phyloP scores from a whole-genome alignment of 2,329 filamentous ascomycete species.

The Cordyceps farinosa region DNA sequence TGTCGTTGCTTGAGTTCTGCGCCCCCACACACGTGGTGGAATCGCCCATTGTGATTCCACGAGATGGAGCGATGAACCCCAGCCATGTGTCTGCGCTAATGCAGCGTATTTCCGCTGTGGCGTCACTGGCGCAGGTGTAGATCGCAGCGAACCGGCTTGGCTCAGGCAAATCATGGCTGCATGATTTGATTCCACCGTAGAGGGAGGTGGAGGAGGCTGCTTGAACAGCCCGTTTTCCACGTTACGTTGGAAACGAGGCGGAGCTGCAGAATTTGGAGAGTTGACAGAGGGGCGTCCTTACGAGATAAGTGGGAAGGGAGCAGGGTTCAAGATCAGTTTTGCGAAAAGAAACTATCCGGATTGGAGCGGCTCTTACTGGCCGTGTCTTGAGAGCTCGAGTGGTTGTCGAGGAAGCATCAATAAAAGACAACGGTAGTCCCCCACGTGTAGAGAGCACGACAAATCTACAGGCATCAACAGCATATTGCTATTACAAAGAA shows the following conservation, averaged over 20 bases:
- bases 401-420: not conserved
- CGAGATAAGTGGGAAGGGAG: not conserved
- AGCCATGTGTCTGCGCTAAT: slow-evolving; percentile 2
- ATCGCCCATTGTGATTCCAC: slow-evolving; percentile 8
- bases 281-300: not conserved
- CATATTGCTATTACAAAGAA: not conserved
- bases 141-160: slow-evolving; percentile 8
- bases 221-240: not conserved
- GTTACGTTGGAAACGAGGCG: not conserved
- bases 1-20: not conserved
- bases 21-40: slow-evolving; percentile 13
- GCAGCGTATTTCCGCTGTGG: slow-evolving; percentile 5
- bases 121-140: not conserved
- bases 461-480: not conserved
- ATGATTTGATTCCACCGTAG: not conserved
- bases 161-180: not conserved
- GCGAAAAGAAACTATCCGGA: not conserved
- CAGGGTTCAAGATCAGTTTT: not conserved
- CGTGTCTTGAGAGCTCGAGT: no score
- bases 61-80: not conserved
- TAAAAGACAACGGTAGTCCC: not conserved
- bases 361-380: not conserved
- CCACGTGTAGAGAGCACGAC: not conserved
- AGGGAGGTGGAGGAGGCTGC: no score
- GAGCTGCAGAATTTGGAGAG: not conserved